Evolutionary conservation across 495 filamentous ascomycete species (phyloP), one percentile per base, ranked within the genome.

Genomic region (Penicillium nucicola): DNA sequence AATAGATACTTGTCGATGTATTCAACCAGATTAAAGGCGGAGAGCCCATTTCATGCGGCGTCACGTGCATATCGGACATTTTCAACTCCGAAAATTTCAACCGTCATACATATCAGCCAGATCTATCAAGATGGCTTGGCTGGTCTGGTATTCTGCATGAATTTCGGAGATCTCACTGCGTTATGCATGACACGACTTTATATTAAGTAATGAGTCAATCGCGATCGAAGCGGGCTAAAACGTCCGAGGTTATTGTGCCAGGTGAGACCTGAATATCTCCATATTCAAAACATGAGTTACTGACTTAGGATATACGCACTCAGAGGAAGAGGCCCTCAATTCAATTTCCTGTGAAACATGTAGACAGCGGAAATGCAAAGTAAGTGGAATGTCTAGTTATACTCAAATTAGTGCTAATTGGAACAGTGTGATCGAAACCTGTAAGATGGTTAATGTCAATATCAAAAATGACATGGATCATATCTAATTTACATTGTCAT

Each of bases 331-430:
- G 15, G 36, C 37, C 5, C 12, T 56, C 38, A 62, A 54, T 40
- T 39, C 53, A 0, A 67, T 67, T 5, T 64, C 64, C 5, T 67
- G 64, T 39, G 64, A 67, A 19, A 8, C 40, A 31, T 67, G 64
- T 28, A 56, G 64, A 41, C 61, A 65, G 30, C 51, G 55, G 9
- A 67, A 67, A 48, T 67, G 64, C 55, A 67, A 65, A 38, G 63
- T 66, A 42, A 20, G 56, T 56, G 28, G 14, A 32, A 3, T 11
- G 25, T 15, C 14, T 13, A 30, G 8, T 13, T 17, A 13, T 20
- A n/a, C 7, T n/a, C n/a, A n/a, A n/a, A 41, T 11, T 23, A 15
- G 20, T 10, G 37, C 52, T 56, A n/a, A 58, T 22, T 11, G 20
- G 12, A 11, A 30, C 53, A 64, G 61, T 65, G 62, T 48, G 62